Base-by-base conservation (phyloP, 768 basidiomycete species). In the Lactarius sp. region DNA sequence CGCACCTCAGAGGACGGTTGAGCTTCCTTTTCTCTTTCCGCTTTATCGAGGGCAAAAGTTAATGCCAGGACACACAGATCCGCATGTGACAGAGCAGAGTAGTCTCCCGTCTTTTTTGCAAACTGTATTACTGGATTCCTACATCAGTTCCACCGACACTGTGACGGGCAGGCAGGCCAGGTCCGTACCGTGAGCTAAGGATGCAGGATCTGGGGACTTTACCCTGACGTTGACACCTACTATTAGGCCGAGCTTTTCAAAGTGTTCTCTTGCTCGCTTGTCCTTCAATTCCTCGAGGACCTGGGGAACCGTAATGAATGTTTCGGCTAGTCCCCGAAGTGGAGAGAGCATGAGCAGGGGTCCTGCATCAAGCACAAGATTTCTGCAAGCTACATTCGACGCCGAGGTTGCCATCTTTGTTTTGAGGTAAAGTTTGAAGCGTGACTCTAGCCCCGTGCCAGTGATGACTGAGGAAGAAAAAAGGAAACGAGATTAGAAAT, bases 91-190 rank as follows among this genome's bases (percentile, higher is more conserved):
- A 99, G 80, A 52, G 94, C 95, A 49, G 91, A 79, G 72, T 94
- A 95, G 75, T 99, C 97, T 72, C 97, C 97, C 0, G 96, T 96
- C 79, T 92, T 92, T 79, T 94, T 96, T 4, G 97, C 92, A 75
- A 86, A 87, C 65, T 88, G 87, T 60, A 90, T 91, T 4, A 96
- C 97, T 98, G 71, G 49, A 65, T 59, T 50, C 31, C 70, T 62
- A 72, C 64, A 57, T 66, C 59, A 59, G 31, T 22, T 20, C 36
- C 49, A 59, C 39, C 62, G 46, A 39, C 39, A 57, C 14, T 1
- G 36, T 20, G 46, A 20, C 7, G 31, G 13, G 31, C 44, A 50
- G 13, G 39, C 27, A 56, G 31, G 41, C 33, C 33, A 52, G 34
- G 5, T 37, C 71, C 81, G 53, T 61, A 86, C 86, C 84, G 69